These are phyloP conservation scores for Articulospora tetracladia DNA, from an alignment of 495 filamentous ascomycete genomes.

Conservation along the genomic window DNA sequence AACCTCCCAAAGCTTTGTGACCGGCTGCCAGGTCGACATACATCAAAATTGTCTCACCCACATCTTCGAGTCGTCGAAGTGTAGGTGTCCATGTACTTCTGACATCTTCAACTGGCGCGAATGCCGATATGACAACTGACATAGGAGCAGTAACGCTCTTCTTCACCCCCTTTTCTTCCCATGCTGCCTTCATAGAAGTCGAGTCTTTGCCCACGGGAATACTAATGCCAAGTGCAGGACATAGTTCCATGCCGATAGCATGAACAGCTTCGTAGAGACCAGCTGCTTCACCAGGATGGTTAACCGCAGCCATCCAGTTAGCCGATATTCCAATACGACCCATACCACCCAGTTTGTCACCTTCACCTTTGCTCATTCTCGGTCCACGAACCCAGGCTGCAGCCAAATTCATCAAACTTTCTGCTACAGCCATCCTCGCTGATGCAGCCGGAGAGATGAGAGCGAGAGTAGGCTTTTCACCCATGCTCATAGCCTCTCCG, in stretches of 20 bases:
- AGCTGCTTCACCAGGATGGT: slow-evolving; percentile 89
- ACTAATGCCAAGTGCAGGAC: slow-evolving; percentile 75
- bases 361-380: neutral
- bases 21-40: slow-evolving; percentile 85
- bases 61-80: slow-evolving; percentile 75
- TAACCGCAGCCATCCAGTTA: slow-evolving; percentile 98
- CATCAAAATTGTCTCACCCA: slow-evolving; percentile 84
- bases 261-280: slow-evolving; percentile 92
- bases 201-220: slow-evolving; percentile 98
- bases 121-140: slow-evolving; percentile 85
- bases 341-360: slow-evolving; percentile 50
- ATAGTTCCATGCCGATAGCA: slow-evolving; percentile 85
- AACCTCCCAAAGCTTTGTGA: slow-evolving; percentile 79
- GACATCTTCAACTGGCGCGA: slow-evolving; percentile 75
- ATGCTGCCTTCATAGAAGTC: slow-evolving; percentile 97
- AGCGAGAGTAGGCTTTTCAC: slow-evolving; percentile 87
- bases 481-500: slow-evolving; percentile 96
- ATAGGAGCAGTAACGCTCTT: slow-evolving; percentile 92
- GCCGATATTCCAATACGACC: slow-evolving; percentile 81
- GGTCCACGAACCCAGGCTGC: slow-evolving; percentile 63
- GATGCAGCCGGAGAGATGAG: slow-evolving; percentile 92
- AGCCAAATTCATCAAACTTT: slow-evolving; percentile 87
- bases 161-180: slow-evolving; percentile 64
- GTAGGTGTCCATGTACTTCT: slow-evolving; percentile 90
- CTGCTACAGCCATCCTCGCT: slow-evolving; percentile 92